phyloP scores from a whole-genome alignment of 805 yeast species.

The Saccharomycopsis oosterbeekiorum region DNA sequence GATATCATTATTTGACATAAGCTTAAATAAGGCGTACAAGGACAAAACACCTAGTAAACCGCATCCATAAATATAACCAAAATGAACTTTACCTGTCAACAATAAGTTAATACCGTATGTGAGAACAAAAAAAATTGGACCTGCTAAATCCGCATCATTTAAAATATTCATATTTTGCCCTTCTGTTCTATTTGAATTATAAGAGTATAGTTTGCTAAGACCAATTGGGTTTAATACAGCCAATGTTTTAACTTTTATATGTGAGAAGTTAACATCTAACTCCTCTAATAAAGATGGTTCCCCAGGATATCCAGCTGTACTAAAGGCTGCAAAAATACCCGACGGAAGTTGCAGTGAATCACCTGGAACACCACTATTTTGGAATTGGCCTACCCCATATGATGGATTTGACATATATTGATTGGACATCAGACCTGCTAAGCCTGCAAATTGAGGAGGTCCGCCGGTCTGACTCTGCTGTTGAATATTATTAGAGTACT shows the following conservation, averaged over 20 bases:
- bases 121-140: slow-evolving; percentile 83
- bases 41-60: slow-evolving; percentile 85
- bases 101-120: slow-evolving; percentile 76
- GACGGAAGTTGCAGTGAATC: slow-evolving; percentile 38
- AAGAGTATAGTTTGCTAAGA: not conserved
- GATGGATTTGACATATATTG: slow-evolving; percentile 16
- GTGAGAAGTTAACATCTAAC: slow-evolving; percentile 83
- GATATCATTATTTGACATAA: slow-evolving; percentile 60
- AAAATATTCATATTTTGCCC: slow-evolving; percentile 43
- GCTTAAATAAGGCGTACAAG: slow-evolving; percentile 71
- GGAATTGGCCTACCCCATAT: slow-evolving; percentile 17
- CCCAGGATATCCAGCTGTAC: slow-evolving; percentile 89
- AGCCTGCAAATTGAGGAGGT: slow-evolving; percentile 12
- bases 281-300: slow-evolving; percentile 91
- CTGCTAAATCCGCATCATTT: slow-evolving; percentile 89
- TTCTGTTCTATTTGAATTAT: not conserved
- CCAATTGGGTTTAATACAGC: slow-evolving; percentile 68
- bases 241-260: slow-evolving; percentile 73
- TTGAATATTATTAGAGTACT: slow-evolving; percentile 3
- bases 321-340: slow-evolving; percentile 85
- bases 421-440: slow-evolving; percentile 18
- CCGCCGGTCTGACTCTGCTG: slow-evolving; percentile 1
- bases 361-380: not conserved
- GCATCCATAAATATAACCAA: slow-evolving; percentile 94
- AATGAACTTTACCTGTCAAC: slow-evolving; percentile 88